phyloP scores from a whole-genome alignment of 257 asterid genomes.

The Catharanthus roseus region DNA sequence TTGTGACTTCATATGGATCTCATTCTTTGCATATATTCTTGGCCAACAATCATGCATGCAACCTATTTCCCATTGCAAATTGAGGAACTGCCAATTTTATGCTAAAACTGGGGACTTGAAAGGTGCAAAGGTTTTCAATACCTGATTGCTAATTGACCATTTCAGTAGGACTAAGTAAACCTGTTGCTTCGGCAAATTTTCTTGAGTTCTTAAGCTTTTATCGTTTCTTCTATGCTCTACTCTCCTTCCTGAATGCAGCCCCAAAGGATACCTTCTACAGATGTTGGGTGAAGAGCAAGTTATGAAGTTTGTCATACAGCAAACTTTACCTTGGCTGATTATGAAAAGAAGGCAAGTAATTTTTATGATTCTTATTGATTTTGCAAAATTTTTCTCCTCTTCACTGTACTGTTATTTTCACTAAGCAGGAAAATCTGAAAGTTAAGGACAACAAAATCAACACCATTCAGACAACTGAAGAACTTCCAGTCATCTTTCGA shows the following conservation, averaged over 20 bases:
- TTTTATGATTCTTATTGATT: neutral
- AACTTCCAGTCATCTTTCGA: conserved; percentile 47
- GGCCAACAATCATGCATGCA: too few species aligned
- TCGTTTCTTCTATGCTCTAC: neutral
- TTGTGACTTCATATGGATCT: too few species aligned
- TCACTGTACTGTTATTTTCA: conserved; percentile 4
- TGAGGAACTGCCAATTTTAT: too few species aligned
- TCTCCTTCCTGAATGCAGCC: conserved; percentile 28
- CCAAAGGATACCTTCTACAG: conserved; percentile 59
- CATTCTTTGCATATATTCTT: neutral
- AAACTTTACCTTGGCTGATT: conserved; percentile 64
- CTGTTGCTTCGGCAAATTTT: neutral
- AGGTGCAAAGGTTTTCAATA: too few species aligned
- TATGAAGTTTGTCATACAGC: conserved; percentile 59
- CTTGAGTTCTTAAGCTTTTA: neutral
- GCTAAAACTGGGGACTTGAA: too few species aligned
- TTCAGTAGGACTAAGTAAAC: neutral
- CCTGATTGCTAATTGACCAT: neutral
- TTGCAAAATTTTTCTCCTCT: conserved; percentile 2
- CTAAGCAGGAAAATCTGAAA: conserved; percentile 52
- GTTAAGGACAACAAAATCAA: conserved; percentile 67
- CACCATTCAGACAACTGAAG: conserved; percentile 67
- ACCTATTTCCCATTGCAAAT: too few species aligned
- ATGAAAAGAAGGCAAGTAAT: conserved; percentile 58
- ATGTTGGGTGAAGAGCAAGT: conserved; percentile 79